Base-by-base conservation (phyloP, 768 basidiomycete genomes). In the Boletellus sp. region DNA sequence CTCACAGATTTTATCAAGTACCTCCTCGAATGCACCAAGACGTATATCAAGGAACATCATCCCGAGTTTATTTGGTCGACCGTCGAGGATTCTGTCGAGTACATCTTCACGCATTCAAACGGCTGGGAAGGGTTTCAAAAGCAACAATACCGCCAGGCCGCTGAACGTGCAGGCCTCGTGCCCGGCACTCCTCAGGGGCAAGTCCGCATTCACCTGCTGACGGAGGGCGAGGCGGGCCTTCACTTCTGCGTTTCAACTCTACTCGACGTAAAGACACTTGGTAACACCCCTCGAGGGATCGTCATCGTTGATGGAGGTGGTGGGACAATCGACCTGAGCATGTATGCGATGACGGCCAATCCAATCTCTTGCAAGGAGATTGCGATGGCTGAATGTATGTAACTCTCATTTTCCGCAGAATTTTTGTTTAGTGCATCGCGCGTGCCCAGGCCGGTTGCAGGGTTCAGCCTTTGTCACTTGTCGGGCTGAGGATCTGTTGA, bases 391-490 rank as follows among this genome's bases (percentile, higher is more conserved):
- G 64, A 64, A 26, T 68, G 69, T 67, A 50, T 9, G 53, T n/a
- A 2, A 0, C 5, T 5, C 24, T 1, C 5, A 12, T 10, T 17
- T 4, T 13, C 4, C 1, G 2, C 34, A 3, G 9, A 11, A 22
- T 32, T 2, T 26, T 16, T 16, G 12, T 20, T 20, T 8, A 20
- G 10, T 40, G 4, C 8, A 26, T 28, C 28, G 4, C 17, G 24
- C 8, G 8, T 8, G 4, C 19, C 12, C 32, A 77, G 76, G 74
- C 61, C 68, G 69, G 20, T 67, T 78, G 34, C 63, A 71, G 38
- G 78, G 78, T 9, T 76, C 78, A 0, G 66, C 76, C 1, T 77
- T 75, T 46, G 74, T 79, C n/a, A 75, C 65, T 13, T 65, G 66
- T 17, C 68, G 71, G 20, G 76, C 75, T 1, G 54, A 55, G 0